Evolutionary conservation across 2,329 filamentous ascomycete genomes (phyloP).

Genomic region (Tricladium varicosporioides): DNA sequence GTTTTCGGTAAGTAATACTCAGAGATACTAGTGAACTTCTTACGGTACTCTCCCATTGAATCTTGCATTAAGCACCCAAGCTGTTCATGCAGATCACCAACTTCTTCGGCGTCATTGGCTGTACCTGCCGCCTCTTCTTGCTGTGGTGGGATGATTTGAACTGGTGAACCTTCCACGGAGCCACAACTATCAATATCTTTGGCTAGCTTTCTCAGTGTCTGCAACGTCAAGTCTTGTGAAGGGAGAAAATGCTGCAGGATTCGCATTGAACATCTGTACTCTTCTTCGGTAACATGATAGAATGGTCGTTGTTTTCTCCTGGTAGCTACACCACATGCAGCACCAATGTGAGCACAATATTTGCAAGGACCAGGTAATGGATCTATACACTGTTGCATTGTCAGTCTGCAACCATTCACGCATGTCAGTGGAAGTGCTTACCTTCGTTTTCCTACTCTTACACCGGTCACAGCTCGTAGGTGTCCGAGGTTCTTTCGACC

Average conservation of each 20-base stretch:
- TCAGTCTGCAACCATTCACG: neutral
- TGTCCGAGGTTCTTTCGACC: constrained; percentile 18
- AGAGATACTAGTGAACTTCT: neutral
- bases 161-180: neutral
- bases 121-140: neutral
- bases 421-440: constrained; percentile 1
- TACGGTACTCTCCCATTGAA: constrained; percentile 23
- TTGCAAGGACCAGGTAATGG: constrained; percentile 23
- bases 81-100: constrained; percentile 20
- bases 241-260: constrained; percentile 21
- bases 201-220: neutral
- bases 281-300: constrained; percentile 25
- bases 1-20: neutral
- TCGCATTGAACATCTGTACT: constrained; percentile 20
- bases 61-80: constrained; percentile 23
- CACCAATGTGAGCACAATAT: constrained; percentile 23
- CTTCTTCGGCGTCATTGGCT: constrained; percentile 14
- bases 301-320: constrained; percentile 20
- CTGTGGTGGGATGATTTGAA: neutral
- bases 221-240: constrained; percentile 8
- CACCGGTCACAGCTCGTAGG: constrained; percentile 22
- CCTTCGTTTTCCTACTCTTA: constrained; percentile 22
- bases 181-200: neutral
- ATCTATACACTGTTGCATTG: constrained; percentile 16
- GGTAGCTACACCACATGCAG: constrained; percentile 15